A percentile compares a stretch with the other conserved stretches of the same genome.
These are phyloP conservation scores for Yamadazyma mexicana DNA, from an alignment of 1,139 yeast species.

Conservation along the genomic window DNA sequence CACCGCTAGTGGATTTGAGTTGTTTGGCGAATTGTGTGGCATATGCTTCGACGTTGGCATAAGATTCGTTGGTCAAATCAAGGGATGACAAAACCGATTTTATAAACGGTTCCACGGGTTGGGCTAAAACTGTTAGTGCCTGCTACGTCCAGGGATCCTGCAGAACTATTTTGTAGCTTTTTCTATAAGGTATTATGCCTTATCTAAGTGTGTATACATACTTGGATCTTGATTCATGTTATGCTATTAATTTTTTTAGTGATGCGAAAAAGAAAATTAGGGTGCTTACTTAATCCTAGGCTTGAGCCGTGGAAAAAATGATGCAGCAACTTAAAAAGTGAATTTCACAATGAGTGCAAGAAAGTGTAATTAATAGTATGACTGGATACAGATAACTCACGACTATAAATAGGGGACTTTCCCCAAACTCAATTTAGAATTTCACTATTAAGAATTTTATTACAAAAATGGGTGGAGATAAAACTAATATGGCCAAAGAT, in stretches of 20 bases:
- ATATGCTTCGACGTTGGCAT: conserved; percentile 45
- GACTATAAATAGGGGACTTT: background rate
- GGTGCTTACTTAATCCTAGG: background rate
- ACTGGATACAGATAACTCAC: background rate
- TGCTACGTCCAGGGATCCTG: too few species aligned
- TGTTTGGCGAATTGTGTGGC: conserved; percentile 53
- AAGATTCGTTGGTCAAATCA: conserved; percentile 32
- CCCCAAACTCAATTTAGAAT: background rate
- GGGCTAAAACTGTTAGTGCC: conserved; percentile 30
- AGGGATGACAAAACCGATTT: conserved; percentile 39
- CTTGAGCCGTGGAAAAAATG: background rate
- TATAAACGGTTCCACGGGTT: conserved; percentile 46
- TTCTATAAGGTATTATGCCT: too few species aligned
- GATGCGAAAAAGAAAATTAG: background rate
- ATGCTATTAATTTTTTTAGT: background rate
- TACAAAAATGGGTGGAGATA: conserved; percentile 16
- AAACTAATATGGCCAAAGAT: conserved; percentile 25
- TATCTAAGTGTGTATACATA: conserved; percentile 22
- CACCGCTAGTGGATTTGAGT: conserved; percentile 45
- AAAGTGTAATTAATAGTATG: too few species aligned
- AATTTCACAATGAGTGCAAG: conserved; percentile 3
- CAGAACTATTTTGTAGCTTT: too few species aligned
- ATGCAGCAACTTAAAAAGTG: conserved; percentile 2
- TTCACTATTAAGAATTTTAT: background rate
- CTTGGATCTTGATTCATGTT: conserved; percentile 25